These are phyloP conservation scores for Rhododendron ovatum DNA, from an alignment of 148 eudicot genomes.

Conservation along the genomic window DNA sequence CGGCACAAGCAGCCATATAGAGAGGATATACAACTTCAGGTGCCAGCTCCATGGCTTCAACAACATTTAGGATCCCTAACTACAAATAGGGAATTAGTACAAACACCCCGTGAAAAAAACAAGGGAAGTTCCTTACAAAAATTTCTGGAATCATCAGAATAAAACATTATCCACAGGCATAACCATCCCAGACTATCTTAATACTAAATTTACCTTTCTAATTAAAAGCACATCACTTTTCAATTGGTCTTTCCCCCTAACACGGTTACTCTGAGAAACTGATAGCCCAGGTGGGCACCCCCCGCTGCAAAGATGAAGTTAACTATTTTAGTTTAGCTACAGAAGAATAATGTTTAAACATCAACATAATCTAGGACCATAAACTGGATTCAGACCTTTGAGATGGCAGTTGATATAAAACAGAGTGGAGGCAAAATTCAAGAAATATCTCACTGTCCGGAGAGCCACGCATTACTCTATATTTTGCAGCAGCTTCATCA, in stretches of 20 bases:
- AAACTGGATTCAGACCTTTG: constrained; percentile 48
- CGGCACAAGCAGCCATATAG: constrained; percentile 71
- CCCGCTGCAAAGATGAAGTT: constrained; percentile 43
- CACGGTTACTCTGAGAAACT: constrained; percentile 59
- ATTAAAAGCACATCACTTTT: constrained; percentile 43
- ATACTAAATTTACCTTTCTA: constrained; percentile 53
- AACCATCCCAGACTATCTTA: constrained; percentile 1
- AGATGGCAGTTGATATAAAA: constrained; percentile 65
- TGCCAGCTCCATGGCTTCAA: constrained; percentile 66
- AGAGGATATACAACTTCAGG: constrained; percentile 70
- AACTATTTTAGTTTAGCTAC: constrained; percentile 6
- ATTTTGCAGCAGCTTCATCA: constrained; percentile 58
- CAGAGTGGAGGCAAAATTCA: constrained; percentile 78
- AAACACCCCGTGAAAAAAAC: neutral
- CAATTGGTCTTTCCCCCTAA: constrained; percentile 65
- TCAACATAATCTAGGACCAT: neutral
- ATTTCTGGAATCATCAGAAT: neutral
- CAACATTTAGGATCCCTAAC: constrained; percentile 80
- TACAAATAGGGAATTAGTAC: constrained; percentile 17
- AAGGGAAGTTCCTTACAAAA: neutral
- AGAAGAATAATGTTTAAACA: constrained; percentile 1
- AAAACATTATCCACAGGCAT: neutral
- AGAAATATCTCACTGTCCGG: constrained; percentile 65
- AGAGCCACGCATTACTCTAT: constrained; percentile 43
- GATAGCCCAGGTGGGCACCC: constrained; percentile 83